Percentiles rank a stretch among this genome's conserved stretches.
Evolutionary conservation across 345 rosid genomes (phyloP).

Genomic region (Boechera retrofracta): DNA sequence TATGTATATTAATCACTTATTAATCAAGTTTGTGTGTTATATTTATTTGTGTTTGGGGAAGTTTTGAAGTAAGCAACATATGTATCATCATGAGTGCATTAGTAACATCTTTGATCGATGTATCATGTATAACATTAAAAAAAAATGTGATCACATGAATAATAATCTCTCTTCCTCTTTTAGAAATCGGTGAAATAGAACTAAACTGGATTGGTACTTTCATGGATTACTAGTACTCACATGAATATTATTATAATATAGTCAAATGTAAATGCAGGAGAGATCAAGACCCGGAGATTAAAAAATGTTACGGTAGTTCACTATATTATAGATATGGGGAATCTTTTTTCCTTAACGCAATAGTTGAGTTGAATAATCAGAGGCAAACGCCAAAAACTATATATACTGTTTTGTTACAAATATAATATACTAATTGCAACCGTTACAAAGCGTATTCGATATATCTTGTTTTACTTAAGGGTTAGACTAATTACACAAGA

Average conservation of each 20-base stretch:
- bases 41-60: constrained; percentile 12
- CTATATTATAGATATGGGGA: too few relatives aligned
- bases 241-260: background rate
- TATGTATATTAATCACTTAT: background rate
- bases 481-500: too few relatives aligned
- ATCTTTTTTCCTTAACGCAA: background rate
- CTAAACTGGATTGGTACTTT: background rate
- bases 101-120: constrained; percentile 3
- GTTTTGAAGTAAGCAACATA: constrained; percentile 6
- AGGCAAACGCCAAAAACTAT: background rate
- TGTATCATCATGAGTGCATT: constrained; percentile 20
- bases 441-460: too few relatives aligned
- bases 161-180: background rate
- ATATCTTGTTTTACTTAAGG: too few relatives aligned
- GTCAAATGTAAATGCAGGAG: background rate
- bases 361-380: too few relatives aligned
- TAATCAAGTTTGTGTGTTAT: constrained; percentile 16
- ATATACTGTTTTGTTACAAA: too few relatives aligned
- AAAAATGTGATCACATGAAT: background rate
- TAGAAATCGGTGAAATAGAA: background rate
- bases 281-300: background rate
- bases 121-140: constrained; percentile 3
- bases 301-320: too few relatives aligned
- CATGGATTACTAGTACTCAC: background rate
- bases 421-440: too few relatives aligned